Evolutionary conservation across 2,329 filamentous ascomycete genomes (phyloP).

Genomic region (Microsporum audouinii): DNA sequence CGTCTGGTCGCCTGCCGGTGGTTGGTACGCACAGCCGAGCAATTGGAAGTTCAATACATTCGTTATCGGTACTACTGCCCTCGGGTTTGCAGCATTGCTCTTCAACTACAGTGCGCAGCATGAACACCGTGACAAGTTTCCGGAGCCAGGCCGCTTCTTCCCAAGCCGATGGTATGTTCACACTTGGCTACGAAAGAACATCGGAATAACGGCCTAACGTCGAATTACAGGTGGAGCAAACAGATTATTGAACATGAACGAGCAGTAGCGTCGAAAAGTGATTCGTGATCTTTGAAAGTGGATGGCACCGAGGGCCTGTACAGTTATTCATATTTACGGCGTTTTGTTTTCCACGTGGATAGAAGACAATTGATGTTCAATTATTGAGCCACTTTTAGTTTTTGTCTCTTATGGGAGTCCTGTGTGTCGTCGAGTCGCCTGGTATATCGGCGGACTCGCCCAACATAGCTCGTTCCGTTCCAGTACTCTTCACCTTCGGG

Average conservation of each 20-base stretch:
- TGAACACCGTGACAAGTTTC: conserved; percentile 63
- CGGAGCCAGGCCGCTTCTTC: conserved; percentile 65
- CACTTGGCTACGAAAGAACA: not conserved
- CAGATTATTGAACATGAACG: conserved; percentile 59
- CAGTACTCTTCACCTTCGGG: conserved; percentile 30
- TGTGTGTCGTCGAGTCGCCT: conserved; percentile 31
- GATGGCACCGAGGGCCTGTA: not conserved
- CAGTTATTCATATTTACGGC: conserved; percentile 3
- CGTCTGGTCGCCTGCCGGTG: conserved; percentile 96
- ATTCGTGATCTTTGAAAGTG: conserved; percentile 4
- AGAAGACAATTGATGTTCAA: conserved; percentile 9
- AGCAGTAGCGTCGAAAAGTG: conserved; percentile 27
- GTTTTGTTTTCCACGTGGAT: conserved; percentile 3
- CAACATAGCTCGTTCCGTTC: conserved; percentile 36
- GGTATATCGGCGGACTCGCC: conserved; percentile 36
- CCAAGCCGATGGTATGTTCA: conserved; percentile 65
- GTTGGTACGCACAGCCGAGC: conserved; percentile 88
- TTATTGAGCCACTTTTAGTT: not conserved
- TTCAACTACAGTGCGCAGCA: conserved; percentile 64
- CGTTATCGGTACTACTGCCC: conserved; percentile 56
- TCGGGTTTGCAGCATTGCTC: conserved; percentile 55
- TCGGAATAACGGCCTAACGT: conserved; percentile 19
- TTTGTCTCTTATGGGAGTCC: conserved; percentile 14
- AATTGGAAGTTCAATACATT: conserved; percentile 95
- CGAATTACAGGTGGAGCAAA: conserved; percentile 51